Percentiles rank a stretch among this genome's conserved stretches.
phyloP scores from a whole-genome alignment of 495 filamentous ascomycete genomes.

The Echria macrotheca region DNA sequence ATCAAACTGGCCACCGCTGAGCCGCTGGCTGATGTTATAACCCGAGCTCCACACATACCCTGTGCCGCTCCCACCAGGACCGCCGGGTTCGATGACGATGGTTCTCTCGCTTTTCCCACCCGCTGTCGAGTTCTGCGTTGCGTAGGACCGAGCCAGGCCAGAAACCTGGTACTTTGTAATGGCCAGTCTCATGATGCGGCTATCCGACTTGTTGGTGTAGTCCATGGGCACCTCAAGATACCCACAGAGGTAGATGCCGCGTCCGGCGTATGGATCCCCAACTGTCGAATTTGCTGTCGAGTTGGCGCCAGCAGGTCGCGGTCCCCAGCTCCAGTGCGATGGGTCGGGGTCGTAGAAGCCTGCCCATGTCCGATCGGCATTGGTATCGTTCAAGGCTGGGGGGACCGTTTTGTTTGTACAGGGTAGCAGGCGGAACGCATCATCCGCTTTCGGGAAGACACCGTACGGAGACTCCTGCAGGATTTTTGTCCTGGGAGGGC shows the following conservation, averaged over 20 bases:
- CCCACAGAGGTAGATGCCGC: slow-evolving; percentile 42
- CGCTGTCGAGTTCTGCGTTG: slow-evolving; percentile 2
- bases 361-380: slow-evolving; percentile 31
- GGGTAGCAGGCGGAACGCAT: slow-evolving; percentile 39
- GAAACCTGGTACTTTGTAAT: slow-evolving; percentile 43
- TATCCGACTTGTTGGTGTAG: slow-evolving; percentile 39
- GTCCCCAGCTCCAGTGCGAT: slow-evolving; percentile 39
- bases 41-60: slow-evolving; percentile 33
- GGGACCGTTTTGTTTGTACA: slow-evolving; percentile 35
- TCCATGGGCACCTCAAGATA: slow-evolving; percentile 45
- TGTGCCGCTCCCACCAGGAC: slow-evolving; percentile 42
- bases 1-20: slow-evolving; percentile 40
- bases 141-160: slow-evolving; percentile 28
- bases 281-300: slow-evolving; percentile 1
- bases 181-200: slow-evolving; percentile 39
- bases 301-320: neutral
- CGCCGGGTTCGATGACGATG: slow-evolving; percentile 43
- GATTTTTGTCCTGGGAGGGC: neutral
- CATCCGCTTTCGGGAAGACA: slow-evolving; percentile 31
- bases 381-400: slow-evolving; percentile 32
- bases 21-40: slow-evolving; percentile 28
- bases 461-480: slow-evolving; percentile 25
- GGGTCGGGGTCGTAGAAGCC: slow-evolving; percentile 38
- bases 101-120: slow-evolving; percentile 40
- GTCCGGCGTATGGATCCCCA: slow-evolving; percentile 31